Conservation (phyloP, 345 rosid species). For the Eucalyptus erythrocorys region DNA sequence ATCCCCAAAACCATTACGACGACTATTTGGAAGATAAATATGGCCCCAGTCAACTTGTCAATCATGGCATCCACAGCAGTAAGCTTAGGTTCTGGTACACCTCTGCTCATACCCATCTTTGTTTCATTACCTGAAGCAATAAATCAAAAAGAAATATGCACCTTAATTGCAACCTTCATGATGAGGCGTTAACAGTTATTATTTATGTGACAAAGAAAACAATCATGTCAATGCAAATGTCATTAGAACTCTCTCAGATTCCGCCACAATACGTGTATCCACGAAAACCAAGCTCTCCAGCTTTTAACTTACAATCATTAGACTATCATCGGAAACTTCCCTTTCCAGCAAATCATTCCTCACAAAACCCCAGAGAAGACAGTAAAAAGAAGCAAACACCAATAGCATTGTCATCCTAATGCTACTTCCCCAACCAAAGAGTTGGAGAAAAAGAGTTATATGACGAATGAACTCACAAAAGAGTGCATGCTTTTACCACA, state of each 20-base stretch:
- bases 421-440: neutral
- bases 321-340: neutral
- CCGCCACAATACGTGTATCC: neutral
- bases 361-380: neutral
- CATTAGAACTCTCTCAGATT: neutral
- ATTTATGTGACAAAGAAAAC: neutral
- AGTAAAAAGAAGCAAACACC: neutral
- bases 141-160: neutral
- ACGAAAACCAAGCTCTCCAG: neutral
- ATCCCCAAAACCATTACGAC: constrained; percentile 89
- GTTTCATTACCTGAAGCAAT: constrained; percentile 75
- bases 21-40: constrained; percentile 93
- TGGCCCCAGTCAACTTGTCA: constrained; percentile 97
- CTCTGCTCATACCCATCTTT: constrained; percentile 97
- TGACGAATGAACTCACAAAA: neutral
- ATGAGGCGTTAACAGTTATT: neutral
- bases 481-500: neutral
- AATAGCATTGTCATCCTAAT: neutral
- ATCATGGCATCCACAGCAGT: constrained; percentile 99
- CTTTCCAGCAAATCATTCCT: neutral
- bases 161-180: neutral
- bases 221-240: neutral
- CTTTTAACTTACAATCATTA: neutral
- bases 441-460: neutral
- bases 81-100: constrained; percentile 96